Conservation (phyloP, 2,329 filamentous ascomycete genomes). For the Phialocephala subalpina region DNA sequence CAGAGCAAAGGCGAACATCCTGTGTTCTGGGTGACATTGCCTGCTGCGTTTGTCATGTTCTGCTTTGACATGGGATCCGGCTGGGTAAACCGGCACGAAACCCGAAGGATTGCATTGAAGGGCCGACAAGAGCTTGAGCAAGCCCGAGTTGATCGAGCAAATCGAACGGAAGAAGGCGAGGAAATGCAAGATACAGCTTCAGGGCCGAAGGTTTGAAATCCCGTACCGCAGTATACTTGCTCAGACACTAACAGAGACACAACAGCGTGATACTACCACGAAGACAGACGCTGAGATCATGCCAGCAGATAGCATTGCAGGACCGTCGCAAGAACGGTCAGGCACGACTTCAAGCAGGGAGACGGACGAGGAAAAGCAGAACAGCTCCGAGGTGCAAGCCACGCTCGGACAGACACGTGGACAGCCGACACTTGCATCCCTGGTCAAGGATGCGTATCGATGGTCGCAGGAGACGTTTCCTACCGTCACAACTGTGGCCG, state of each 20-base stretch:
- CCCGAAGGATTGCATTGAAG: constrained; percentile 65
- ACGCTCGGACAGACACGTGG: background rate
- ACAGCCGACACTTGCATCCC: constrained; percentile 59
- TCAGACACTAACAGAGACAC: too few species aligned
- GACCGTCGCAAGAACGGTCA: too few species aligned
- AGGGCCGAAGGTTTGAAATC: too few species aligned
- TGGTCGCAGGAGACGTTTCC: constrained; percentile 77
- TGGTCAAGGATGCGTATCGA: constrained; percentile 53
- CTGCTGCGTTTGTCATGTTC: constrained; percentile 73
- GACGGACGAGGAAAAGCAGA: background rate
- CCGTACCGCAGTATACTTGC: too few species aligned
- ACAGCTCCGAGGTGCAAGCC: background rate
- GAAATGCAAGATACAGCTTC: constrained; percentile 61
- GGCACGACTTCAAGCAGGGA: too few species aligned
- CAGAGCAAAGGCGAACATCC: constrained; percentile 58
- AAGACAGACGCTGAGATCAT: too few species aligned
- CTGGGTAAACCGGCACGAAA: constrained; percentile 69
- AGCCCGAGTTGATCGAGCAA: constrained; percentile 47
- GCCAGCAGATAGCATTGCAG: too few species aligned
- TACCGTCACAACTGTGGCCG: constrained; percentile 69
- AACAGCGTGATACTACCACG: too few species aligned
- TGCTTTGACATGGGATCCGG: constrained; percentile 71
- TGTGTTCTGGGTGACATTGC: constrained; percentile 74
- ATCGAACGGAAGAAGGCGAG: constrained; percentile 54
- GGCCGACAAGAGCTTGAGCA: constrained; percentile 59